phyloP scores from a whole-genome alignment of 2,329 filamentous ascomycete genomes.

The Aureobasidium musti region DNA sequence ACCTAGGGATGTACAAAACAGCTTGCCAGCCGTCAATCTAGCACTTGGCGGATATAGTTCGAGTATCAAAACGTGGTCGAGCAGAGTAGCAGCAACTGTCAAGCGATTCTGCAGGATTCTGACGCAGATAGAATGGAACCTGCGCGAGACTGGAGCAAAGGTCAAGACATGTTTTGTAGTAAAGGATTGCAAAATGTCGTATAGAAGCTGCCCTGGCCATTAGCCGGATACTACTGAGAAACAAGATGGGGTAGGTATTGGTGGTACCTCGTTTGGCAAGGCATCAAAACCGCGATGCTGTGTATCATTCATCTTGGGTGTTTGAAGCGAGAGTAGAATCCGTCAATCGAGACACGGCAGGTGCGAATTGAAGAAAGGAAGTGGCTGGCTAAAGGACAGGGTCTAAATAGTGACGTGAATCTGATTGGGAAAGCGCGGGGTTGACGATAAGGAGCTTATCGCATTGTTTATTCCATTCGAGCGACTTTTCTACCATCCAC shows the following conservation, averaged over 20 bases:
- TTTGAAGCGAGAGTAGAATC: no score
- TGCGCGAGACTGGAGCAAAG: constrained; percentile 61
- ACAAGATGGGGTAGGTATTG: background rate
- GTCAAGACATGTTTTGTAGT: constrained; percentile 52
- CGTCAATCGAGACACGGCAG: background rate
- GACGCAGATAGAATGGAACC: constrained; percentile 63
- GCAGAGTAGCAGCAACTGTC: constrained; percentile 58
- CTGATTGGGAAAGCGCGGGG: constrained; percentile 8
- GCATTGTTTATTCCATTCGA: constrained; percentile 14
- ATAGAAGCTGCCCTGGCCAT: constrained; percentile 42
- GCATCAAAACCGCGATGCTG: constrained; percentile 34
- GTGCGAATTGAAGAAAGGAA: background rate
- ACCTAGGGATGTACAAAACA: constrained; percentile 67
- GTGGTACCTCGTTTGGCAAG: constrained; percentile 40
- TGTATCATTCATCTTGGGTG: background rate
- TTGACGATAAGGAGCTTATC: constrained; percentile 22
- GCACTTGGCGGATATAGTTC: constrained; percentile 76
- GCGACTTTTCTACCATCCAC: background rate
- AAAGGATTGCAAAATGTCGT: constrained; percentile 47
- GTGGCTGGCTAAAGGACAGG: background rate
- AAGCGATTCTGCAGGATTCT: constrained; percentile 67
- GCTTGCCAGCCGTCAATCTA: constrained; percentile 67
- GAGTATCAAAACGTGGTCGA: constrained; percentile 68
- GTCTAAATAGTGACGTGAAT: constrained; percentile 2
- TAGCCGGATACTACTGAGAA: background rate